These are phyloP conservation scores for Akebia trifoliata DNA, from an alignment of 164 flowering plant species.

Conservation along the genomic window DNA sequence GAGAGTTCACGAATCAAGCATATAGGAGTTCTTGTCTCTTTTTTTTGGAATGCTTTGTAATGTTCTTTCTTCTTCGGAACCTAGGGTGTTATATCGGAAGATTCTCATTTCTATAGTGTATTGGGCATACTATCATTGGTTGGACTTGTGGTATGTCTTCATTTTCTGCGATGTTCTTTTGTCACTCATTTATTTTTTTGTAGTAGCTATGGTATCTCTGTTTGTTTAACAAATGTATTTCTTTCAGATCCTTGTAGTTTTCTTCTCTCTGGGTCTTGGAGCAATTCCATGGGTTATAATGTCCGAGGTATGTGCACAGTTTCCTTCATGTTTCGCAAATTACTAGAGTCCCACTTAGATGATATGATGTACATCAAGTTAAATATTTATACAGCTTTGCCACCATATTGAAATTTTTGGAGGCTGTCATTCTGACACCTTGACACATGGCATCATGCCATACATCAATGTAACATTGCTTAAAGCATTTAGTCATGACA, in stretches of 20 bases:
- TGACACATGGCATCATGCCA: too few species aligned
- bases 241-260: conserved; percentile 58
- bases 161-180: not conserved
- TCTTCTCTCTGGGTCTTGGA: conserved; percentile 87
- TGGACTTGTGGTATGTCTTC: conserved; percentile 83
- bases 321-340: not conserved
- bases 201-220: too few species aligned
- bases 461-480: too few species aligned
- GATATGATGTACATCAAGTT: too few species aligned
- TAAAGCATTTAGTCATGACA: too few species aligned
- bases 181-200: not conserved
- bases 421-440: too few species aligned
- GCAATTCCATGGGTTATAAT: conserved; percentile 94
- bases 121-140: conserved; percentile 58
- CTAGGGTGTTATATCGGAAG: conserved; percentile 42
- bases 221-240: conserved; percentile 14
- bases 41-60: conserved; percentile 5
- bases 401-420: too few species aligned
- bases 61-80: conserved; percentile 2
- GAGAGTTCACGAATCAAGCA: not conserved
- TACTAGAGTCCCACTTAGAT: too few species aligned
- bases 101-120: conserved; percentile 41
- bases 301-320: conserved; percentile 90
- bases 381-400: too few species aligned
- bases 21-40: not conserved